A percentile compares a stretch with the other conserved stretches of the same genome.
phyloP scores from a whole-genome alignment of 2,329 filamentous ascomycete genomes.

The Cladophialophora immunda region DNA sequence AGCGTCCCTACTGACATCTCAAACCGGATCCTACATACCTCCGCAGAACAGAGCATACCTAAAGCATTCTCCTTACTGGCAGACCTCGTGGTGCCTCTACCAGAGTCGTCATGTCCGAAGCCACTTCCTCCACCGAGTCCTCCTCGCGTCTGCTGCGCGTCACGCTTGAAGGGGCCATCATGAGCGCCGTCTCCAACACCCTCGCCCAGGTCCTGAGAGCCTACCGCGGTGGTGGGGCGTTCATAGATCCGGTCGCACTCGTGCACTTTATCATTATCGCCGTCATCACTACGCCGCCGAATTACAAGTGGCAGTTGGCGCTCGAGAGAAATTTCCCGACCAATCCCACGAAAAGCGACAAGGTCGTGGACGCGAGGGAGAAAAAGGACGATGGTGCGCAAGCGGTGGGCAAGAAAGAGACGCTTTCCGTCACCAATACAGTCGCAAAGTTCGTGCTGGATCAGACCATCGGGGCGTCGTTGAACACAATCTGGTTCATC shows the following conservation, averaged over 20 bases:
- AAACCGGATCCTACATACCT: not conserved
- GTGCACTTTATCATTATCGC: conserved; percentile 78
- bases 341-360: conserved; percentile 12
- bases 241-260: conserved; percentile 59
- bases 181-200: conserved; percentile 74
- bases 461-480: conserved; percentile 64
- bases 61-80: not conserved
- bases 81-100: not conserved
- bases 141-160: conserved; percentile 59
- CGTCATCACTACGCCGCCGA: conserved; percentile 77
- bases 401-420: conserved; percentile 26
- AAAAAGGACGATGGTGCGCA: conserved; percentile 45
- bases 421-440: conserved; percentile 39
- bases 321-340: conserved; percentile 79
- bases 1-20: not conserved
- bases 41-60: not conserved
- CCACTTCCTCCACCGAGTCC: not conserved
- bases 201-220: conserved; percentile 75
- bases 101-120: conserved; percentile 10
- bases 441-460: conserved; percentile 57
- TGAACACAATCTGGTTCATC: conserved; percentile 67
- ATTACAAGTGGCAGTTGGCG: conserved; percentile 84
- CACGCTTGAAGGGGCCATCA: conserved; percentile 70
- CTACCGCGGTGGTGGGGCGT: conserved; percentile 51
- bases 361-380: conserved; percentile 53